phyloP scores from a whole-genome alignment of 352 stramenopile species.

The Globisporangium irregulare region DNA sequence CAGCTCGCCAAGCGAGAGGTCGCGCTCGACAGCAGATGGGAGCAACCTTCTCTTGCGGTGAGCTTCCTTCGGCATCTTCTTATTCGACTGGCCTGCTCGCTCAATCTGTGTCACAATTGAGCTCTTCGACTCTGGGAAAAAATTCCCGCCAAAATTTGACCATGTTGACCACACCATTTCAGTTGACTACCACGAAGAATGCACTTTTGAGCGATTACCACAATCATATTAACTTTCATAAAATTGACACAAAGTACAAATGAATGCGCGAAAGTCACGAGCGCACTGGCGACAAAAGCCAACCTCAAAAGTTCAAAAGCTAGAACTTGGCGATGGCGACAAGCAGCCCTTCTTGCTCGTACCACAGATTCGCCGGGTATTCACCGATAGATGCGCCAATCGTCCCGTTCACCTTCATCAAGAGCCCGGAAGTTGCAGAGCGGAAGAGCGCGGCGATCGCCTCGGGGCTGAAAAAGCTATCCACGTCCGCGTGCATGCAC shows the following conservation, averaged over 20 bases:
- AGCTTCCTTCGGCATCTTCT: not conserved
- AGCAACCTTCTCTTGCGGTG: slow-evolving; percentile 4
- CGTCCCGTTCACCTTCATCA: slow-evolving; percentile 82
- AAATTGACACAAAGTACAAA: not conserved
- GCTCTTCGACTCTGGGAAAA: not conserved
- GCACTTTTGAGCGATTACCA: not conserved
- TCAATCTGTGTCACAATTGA: not conserved
- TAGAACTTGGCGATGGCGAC: slow-evolving; percentile 55
- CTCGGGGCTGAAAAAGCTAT: slow-evolving; percentile 69
- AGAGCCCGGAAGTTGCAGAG: slow-evolving; percentile 60
- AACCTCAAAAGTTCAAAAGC: not conserved
- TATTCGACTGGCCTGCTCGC: not conserved
- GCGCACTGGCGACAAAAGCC: not conserved
- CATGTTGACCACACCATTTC: not conserved
- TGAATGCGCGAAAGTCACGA: not conserved
- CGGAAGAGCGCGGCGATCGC: slow-evolving; percentile 74
- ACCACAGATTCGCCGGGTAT: slow-evolving; percentile 63
- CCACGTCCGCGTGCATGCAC: slow-evolving; percentile 70
- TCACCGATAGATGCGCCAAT: slow-evolving; percentile 65
- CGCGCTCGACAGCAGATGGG: slow-evolving; percentile 1
- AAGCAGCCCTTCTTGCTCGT: slow-evolving; percentile 70
- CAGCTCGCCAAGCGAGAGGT: not conserved
- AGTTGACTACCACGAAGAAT: not conserved
- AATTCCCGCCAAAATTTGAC: slow-evolving; percentile 4
- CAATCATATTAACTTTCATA: not conserved